phyloP scores from a whole-genome alignment of 179 eudicot genomes.

The Spergularia azorica region DNA sequence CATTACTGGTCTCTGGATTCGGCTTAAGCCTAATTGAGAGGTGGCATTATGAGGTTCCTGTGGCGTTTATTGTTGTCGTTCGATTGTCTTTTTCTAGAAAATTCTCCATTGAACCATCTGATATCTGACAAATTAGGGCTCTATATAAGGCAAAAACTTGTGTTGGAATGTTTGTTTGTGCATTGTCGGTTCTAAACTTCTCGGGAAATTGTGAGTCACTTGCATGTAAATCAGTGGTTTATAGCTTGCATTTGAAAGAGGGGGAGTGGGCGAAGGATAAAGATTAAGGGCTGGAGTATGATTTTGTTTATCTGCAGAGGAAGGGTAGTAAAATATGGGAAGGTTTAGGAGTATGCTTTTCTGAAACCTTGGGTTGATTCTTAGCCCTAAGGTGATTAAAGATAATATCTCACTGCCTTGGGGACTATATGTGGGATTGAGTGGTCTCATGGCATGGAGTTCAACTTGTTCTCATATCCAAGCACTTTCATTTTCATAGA shows the following conservation, averaged over 20 bases:
- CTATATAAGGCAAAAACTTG: background rate
- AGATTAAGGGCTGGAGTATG: no score
- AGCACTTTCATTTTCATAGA: no score
- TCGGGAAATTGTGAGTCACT: background rate
- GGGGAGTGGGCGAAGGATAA: no score
- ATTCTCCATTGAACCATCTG: background rate
- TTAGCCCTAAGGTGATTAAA: background rate
- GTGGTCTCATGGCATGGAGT: no score
- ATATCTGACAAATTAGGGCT: background rate
- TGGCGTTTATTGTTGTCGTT: background rate
- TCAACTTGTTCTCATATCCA: no score
- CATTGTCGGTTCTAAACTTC: background rate
- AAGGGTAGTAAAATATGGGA: background rate
- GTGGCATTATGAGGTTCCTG: background rate
- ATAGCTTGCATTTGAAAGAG: background rate
- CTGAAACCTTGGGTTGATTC: background rate
- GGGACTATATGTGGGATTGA: no score
- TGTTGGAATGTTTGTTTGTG: background rate
- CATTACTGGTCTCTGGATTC: background rate
- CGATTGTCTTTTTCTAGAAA: background rate
- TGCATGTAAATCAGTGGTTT: background rate
- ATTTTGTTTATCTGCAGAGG: background rate
- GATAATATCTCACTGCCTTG: background rate
- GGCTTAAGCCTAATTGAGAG: background rate
- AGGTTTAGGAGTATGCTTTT: slow-evolving; percentile 1